These are phyloP conservation scores for Meripilus lineatus DNA, from an alignment of 1,284 basidiomycete genomes.

Conservation along the genomic window DNA sequence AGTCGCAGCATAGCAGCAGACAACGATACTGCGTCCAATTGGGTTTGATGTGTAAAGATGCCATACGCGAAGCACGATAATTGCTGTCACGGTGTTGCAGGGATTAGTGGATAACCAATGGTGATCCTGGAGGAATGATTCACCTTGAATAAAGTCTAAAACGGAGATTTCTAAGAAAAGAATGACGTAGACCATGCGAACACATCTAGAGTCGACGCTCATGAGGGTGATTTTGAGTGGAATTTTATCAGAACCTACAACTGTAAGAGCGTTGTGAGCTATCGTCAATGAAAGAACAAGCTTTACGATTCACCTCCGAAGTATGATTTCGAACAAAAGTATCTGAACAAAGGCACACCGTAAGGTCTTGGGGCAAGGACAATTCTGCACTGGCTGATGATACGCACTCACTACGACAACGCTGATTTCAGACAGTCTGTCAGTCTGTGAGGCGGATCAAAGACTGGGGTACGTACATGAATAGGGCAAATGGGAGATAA, in stretches of 20 bases:
- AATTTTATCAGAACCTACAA: not conserved
- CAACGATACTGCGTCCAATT: constrained; percentile 13
- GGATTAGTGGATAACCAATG: not conserved
- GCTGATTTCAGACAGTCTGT: too few relatives aligned
- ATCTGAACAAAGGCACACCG: not conserved
- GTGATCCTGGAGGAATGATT: not conserved
- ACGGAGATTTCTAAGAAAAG: constrained; percentile 2
- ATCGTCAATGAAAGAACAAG: not conserved
- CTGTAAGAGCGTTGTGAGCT: not conserved
- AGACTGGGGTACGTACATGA: not conserved
- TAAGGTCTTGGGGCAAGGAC: not conserved
- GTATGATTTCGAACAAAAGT: not conserved
- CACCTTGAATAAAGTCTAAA: constrained; percentile 20
- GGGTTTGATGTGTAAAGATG: constrained; percentile 21
- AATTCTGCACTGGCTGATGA: too few relatives aligned
- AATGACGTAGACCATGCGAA: constrained; percentile 9
- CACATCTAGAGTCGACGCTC: constrained; percentile 16
- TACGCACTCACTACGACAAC: too few relatives aligned
- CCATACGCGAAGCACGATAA: constrained; percentile 25
- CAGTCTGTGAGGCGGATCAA: too few relatives aligned
- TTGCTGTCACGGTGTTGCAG: constrained; percentile 15
- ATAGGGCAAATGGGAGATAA: constrained; percentile 11
- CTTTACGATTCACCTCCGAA: not conserved
- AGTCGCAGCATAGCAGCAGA: constrained; percentile 14
- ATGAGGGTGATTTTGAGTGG: too few relatives aligned